Conservation (phyloP, 2,329 filamentous ascomycete genomes). For the Rhynchosporium secalis region DNA sequence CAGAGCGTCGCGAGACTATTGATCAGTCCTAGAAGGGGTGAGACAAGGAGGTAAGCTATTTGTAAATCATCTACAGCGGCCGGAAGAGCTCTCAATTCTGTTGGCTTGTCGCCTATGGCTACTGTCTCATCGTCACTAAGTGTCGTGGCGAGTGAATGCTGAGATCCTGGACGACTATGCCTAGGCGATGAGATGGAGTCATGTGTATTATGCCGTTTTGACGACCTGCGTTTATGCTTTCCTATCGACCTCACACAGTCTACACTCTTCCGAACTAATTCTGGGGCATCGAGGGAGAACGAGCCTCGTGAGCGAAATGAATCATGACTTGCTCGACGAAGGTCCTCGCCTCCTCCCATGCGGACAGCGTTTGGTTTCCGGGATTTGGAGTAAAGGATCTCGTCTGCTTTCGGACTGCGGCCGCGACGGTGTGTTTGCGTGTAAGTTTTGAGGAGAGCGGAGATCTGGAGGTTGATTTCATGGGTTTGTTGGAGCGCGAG, state of each 20-base stretch:
- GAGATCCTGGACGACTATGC: conserved; percentile 33
- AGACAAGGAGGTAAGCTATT: conserved; percentile 64
- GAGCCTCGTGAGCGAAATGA: conserved; percentile 28
- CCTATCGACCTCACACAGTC: conserved; percentile 42
- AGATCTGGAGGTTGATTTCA: conserved; percentile 27
- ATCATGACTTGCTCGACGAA: conserved; percentile 43
- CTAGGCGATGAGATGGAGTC: conserved; percentile 29
- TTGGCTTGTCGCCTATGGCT: background rate
- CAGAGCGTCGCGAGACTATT: conserved; percentile 61
- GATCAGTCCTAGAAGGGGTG: conserved; percentile 62
- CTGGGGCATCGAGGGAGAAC: conserved; percentile 38
- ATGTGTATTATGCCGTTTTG: conserved; percentile 35
- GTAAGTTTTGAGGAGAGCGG: conserved; percentile 23
- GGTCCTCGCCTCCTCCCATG: conserved; percentile 40
- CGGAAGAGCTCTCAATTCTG: conserved; percentile 19
- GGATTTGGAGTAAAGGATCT: conserved; percentile 22
- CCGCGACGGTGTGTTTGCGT: conserved; percentile 17
- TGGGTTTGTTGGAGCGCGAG: conserved; percentile 62
- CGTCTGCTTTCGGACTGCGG: conserved; percentile 28
- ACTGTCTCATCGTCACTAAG: too few relatives aligned
- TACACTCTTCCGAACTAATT: conserved; percentile 43
- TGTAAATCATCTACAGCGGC: conserved; percentile 34
- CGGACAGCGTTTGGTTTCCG: conserved; percentile 32
- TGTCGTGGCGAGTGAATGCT: conserved; percentile 11
- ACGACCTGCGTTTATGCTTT: conserved; percentile 34